Base-by-base conservation (phyloP, 1,139 yeast species). In the Blastobotrys proliferans region DNA sequence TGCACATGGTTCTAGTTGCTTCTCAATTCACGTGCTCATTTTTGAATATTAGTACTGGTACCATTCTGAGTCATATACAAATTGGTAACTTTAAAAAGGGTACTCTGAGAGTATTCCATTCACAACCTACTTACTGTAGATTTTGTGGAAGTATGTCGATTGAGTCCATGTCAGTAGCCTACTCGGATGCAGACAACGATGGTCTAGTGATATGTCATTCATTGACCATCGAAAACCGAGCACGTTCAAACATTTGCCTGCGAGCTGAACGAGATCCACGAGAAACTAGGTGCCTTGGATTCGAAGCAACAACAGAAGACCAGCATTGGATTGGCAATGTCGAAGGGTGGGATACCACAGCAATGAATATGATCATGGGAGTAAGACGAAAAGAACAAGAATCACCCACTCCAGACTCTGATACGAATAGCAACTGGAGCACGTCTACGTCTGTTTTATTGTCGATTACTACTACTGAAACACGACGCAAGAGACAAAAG, bases 201-300 rank as follows among this genome's bases (percentile, higher is more conserved):
- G 73, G 73, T 6, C 74, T 78, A 0, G 67, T 86, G 38, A 79
- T 83, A 6, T 68, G 84, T 62, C 95, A 86, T 55, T 81, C 94
- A 0, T 79, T 79, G 56, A 76, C 75, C 40, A 77, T 82, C 40
- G 86, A 81, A 47, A 83, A 83, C 56, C 72, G 82, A 47, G 87
- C 94, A 3, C 83, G 84, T 55, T 83, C 78, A 49, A 81, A 78
- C 54, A 87, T 87, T 38, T 87, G 96, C 63, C 66, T 86, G 44
- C 77, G 95, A 64, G 94, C 84, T 29, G 95, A 87, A 63, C 81
- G 96, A 73, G 95, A 87, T 64, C 87, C 92, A 1, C 73, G 95
- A 57, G 96, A 87, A 66, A 84, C 86, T 34, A 75, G 95, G 67
- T 87, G 96, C 64, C 70, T 83, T 34, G 95, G 95, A 32, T 83